Base-by-base conservation (phyloP, 805 yeast species). In the Saccharomycopsis babjevae region DNA sequence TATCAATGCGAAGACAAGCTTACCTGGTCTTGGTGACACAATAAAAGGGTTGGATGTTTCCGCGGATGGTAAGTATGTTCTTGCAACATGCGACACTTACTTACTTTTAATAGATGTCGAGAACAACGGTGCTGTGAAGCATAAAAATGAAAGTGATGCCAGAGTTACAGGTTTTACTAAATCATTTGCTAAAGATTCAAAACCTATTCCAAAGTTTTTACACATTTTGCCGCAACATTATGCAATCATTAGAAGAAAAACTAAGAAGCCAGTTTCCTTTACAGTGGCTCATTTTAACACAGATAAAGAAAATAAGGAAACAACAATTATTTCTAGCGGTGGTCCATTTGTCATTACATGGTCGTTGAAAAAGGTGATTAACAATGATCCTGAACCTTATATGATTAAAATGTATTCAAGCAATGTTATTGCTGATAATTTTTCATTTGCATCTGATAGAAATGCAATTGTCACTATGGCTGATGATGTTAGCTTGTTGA, bases 281-380 rank as follows among this genome's bases (percentile, higher is more conserved):
- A 83, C 94, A 3, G 78, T 79, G 61, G 97, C 96, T 5, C 80
- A 81, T 66, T 91, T 91, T 77, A 88, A 91, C 71, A 78, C 86
- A 30, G 90, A 90, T 50, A 60, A 81, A n/a, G 78, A 79, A 57
- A 70, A 82, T 30, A 82, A 80, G 63, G 94, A 86, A 68, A 83
- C 87, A 20, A 77, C 85, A 1, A 87, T 91, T 57, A 83, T 89
- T 28, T 80, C 96, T 1, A 83, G 93, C 3, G 77, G 86, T 1
- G 97, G 97, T 1, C 93, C 92, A 20, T 91, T 83, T 71, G 86
- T 90, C 28, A 80, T 91, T 25, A 79, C 88, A 1, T 91, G 97
- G 97, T 83, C 86, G 13, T 71, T 91, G 69, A 78, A 75, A 65
- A 82, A 84, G 63, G 76, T 87, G 15, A 69, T 85, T 52, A 73